Conservation (phyloP, 805 yeast species). For the Isabelozyma gotoi region DNA sequence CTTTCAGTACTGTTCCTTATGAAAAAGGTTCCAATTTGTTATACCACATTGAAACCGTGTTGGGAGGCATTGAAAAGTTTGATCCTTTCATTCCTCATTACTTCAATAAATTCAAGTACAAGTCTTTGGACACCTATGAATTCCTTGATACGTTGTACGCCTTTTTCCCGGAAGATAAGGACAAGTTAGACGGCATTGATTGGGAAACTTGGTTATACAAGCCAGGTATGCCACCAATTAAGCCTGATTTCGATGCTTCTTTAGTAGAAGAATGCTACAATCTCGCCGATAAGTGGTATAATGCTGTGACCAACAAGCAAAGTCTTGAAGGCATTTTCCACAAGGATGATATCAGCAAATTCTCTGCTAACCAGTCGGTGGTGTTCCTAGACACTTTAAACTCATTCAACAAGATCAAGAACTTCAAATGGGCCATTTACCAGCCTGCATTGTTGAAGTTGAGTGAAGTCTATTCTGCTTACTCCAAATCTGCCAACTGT, state of each 20-base stretch:
- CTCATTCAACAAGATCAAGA: conserved; percentile 43
- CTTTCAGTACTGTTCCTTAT: conserved; percentile 84
- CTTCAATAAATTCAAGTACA: conserved; percentile 65
- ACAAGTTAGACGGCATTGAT: conserved; percentile 65
- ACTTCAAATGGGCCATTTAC: conserved; percentile 37
- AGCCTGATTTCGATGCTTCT: conserved; percentile 75
- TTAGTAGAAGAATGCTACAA: conserved; percentile 70
- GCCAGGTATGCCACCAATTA: conserved; percentile 84
- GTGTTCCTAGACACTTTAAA: conserved; percentile 73
- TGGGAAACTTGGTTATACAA: conserved; percentile 83
- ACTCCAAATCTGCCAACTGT: conserved; percentile 62
- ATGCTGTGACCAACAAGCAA: conserved; percentile 21
- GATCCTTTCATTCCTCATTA: conserved; percentile 81
- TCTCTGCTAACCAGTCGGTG: conserved; percentile 74
- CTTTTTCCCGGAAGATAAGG: conserved; percentile 51
- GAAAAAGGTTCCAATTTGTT: conserved; percentile 86
- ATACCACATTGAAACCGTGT: conserved; percentile 68
- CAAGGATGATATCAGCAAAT: conserved; percentile 49
- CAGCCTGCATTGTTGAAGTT: conserved; percentile 29
- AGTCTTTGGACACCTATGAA: conserved; percentile 78
- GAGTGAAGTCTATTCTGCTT: conserved; percentile 35
- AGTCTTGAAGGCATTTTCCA: conserved; percentile 31
- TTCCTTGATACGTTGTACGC: conserved; percentile 75
- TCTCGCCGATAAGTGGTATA: conserved; percentile 67
- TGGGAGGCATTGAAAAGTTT: conserved; percentile 61